These are phyloP conservation scores for Harringtonia lauricola DNA, from an alignment of 2,329 filamentous ascomycete species.

Conservation along the genomic window DNA sequence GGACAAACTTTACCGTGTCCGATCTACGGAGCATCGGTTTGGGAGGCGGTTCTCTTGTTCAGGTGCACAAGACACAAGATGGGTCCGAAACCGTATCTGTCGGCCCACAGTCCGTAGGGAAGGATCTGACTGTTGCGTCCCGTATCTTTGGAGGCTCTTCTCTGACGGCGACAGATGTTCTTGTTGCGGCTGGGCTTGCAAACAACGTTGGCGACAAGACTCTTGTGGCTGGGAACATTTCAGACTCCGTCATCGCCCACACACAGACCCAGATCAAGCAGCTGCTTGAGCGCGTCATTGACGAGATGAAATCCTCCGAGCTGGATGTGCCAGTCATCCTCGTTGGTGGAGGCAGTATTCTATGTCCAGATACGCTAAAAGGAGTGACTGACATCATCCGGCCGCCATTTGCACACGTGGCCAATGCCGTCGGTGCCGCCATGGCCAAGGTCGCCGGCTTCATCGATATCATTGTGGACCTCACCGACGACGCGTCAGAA, in stretches of 20 bases:
- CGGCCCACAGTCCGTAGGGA: conserved; percentile 15
- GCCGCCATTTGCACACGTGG: conserved; percentile 44
- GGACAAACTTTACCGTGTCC: conserved; percentile 47
- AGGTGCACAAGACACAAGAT: too few relatives aligned
- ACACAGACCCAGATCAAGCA: conserved; percentile 31
- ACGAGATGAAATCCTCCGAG: conserved; percentile 51
- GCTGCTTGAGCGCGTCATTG: conserved; percentile 45
- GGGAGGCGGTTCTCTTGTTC: conserved; percentile 44
- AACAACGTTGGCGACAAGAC: conserved; percentile 20
- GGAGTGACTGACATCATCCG: conserved; percentile 46
- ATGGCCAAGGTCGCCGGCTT: conserved; percentile 46
- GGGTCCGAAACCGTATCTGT: too few relatives aligned
- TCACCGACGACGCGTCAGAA: neutral
- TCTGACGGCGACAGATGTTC: conserved; percentile 12
- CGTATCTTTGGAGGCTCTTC: conserved; percentile 14
- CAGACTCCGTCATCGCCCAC: neutral
- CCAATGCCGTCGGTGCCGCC: conserved; percentile 54
- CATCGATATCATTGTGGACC: conserved; percentile 22
- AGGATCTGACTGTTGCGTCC: conserved; percentile 12
- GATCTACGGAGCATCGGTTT: conserved; percentile 48
- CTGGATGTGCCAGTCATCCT: conserved; percentile 48
- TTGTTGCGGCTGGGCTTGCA: conserved; percentile 1
- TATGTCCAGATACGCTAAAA: conserved; percentile 40
- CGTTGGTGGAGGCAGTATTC: conserved; percentile 50
- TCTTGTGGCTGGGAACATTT: conserved; percentile 12